These are phyloP conservation scores for Neopestalotiopsis sp. DNA, from an alignment of 2,329 filamentous ascomycete genomes.

Conservation along the genomic window DNA sequence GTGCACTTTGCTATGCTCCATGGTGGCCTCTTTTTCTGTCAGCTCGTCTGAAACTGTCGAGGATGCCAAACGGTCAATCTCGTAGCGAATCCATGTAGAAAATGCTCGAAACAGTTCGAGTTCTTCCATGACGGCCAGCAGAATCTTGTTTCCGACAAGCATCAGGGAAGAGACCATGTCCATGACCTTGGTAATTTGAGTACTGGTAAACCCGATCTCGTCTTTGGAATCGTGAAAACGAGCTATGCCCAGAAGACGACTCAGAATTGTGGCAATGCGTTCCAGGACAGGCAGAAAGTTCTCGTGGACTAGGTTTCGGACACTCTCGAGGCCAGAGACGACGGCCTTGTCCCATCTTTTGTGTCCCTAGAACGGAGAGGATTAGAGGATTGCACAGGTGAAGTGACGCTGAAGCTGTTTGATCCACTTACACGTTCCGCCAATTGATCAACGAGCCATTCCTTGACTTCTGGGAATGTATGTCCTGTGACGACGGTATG, in stretches of 20 bases:
- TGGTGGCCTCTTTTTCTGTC: constrained; percentile 75
- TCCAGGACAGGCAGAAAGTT: constrained; percentile 89
- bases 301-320: constrained; percentile 81
- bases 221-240: constrained; percentile 74
- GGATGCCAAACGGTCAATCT: constrained; percentile 78
- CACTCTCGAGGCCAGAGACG: constrained; percentile 74
- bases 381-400: background rate
- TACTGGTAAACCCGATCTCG: constrained; percentile 68
- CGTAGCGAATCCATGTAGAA: constrained; percentile 81
- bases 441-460: constrained; percentile 88
- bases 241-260: constrained; percentile 82
- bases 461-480: constrained; percentile 74
- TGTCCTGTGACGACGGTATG: constrained; percentile 86
- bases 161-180: constrained; percentile 78
- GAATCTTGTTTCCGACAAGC: constrained; percentile 74
- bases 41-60: constrained; percentile 71
- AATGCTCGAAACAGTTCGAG: constrained; percentile 79
- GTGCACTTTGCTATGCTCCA: constrained; percentile 75
- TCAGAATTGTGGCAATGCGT: constrained; percentile 79
- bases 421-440: constrained; percentile 70
- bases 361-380: constrained; percentile 66
- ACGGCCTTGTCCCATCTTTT: constrained; percentile 96
- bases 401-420: background rate
- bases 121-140: constrained; percentile 76
- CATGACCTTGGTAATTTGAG: constrained; percentile 67